Evolutionary conservation across 306 rosid species (phyloP), one percentile per base, ranked within the genome.

Genomic region (Biancaea sappan): DNA sequence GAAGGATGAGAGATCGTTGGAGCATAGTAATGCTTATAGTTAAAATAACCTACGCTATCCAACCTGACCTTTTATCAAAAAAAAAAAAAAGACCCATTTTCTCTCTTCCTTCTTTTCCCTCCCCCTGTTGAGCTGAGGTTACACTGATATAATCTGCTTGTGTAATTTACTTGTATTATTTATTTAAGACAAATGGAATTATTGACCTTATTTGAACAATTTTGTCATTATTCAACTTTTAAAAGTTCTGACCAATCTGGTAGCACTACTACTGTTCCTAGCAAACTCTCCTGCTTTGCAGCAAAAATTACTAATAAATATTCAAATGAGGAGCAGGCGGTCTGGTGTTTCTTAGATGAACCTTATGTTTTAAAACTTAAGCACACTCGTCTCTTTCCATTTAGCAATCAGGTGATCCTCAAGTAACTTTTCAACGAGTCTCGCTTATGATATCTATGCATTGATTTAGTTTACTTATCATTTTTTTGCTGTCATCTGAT

Each of bases 1-100:
- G 80, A 82, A 41, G 82, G n/a, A 26, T n/a, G 26, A 26, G 28
- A 26, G 58, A 41, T 15, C 1, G 16, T 70, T 25, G 61, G 61
- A 70, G 29, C 66, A 24, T 63, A 61, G 71, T 24, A 52, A 37
- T 68, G 66, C 60, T 52, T 59, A 2, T 41, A 61, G 61, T 68
- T 69, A 28, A 4, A 60, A 26, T 28, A 41, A 54, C 68, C 16
- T 68, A 15, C 47, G 15, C 26, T 34, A 8, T 59, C 40, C 6
- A 28, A 31, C 63, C 65, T 66, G 37, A 18, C 46, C n/a, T 6
- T 31, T 18, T 8, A 0, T 9, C 1, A 8, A 34, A 6, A 16
- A 0, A 5, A 19, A 57, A 5, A n/a, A n/a, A n/a, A n/a, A n/a
- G n/a, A 5, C 38, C 29, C 69, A n/a, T 35, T 52, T 10, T 10